phyloP scores from a whole-genome alignment of 2,329 filamentous ascomycete species.

The Tolypocladium inflatum region DNA sequence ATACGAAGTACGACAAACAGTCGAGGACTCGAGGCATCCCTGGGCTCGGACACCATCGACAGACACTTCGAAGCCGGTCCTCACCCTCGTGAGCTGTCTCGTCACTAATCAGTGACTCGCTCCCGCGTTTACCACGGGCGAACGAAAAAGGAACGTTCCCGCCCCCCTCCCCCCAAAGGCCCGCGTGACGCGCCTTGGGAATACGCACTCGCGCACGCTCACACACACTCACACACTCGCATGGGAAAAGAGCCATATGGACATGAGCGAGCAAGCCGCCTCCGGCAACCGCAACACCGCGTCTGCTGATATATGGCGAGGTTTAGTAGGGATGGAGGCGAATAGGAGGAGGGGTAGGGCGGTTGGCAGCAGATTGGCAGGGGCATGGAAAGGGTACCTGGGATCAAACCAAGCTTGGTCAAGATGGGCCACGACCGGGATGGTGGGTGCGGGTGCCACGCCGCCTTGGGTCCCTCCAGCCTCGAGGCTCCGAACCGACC shows the following conservation, averaged over 20 bases:
- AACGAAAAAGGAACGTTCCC: conserved; percentile 3
- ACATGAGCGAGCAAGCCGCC: not conserved
- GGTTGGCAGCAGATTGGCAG: not conserved
- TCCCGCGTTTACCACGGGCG: conserved; percentile 1
- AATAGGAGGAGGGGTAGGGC: not conserved
- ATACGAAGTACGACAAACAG: not conserved
- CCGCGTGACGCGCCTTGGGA: conserved; percentile 2
- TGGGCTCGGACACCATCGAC: not conserved
- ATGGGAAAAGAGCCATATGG: not conserved
- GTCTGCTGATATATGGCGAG: conserved; percentile 2
- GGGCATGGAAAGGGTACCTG: conserved; percentile 1
- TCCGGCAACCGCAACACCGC: not conserved
- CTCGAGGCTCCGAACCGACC: not conserved
- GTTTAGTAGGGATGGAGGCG: not conserved
- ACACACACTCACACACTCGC: not conserved
- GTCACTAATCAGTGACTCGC: not conserved
- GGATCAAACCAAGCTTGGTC: conserved; percentile 1
- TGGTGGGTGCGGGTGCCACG: not conserved
- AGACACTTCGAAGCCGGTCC: not conserved
- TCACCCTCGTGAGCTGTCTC: conserved; percentile 1
- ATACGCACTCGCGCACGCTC: not conserved
- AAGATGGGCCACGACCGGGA: not conserved
- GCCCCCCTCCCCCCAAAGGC: not conserved
- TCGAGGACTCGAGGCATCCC: not conserved
- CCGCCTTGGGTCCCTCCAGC: not conserved